A percentile compares a stretch with the other conserved stretches of the same genome.
Evolutionary conservation across 2,329 filamentous ascomycete genomes (phyloP).

Genomic region (Monilinia aucupariae): DNA sequence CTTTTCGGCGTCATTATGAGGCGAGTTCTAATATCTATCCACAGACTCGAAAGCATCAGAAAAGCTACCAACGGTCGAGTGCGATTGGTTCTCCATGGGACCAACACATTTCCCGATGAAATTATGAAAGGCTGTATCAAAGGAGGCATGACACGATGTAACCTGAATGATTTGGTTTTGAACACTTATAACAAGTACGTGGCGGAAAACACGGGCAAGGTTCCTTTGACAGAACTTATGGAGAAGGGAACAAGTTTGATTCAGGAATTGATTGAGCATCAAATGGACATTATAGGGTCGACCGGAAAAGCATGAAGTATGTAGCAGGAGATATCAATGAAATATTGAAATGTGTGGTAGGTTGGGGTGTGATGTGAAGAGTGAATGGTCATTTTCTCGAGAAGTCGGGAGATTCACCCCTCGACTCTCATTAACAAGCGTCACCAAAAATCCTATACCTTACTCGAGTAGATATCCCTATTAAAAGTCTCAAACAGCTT

Average conservation of each 20-base stretch:
- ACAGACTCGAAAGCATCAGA: slow-evolving; percentile 21
- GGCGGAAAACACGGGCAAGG: slow-evolving; percentile 20
- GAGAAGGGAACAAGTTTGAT: slow-evolving; percentile 29
- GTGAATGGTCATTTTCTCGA: background rate
- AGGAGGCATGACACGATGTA: slow-evolving; percentile 40
- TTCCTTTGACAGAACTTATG: slow-evolving; percentile 29
- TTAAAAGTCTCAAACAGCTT: background rate
- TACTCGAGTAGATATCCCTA: background rate
- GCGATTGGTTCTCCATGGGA: slow-evolving; percentile 50
- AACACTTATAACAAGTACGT: slow-evolving; percentile 30
- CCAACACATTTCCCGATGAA: slow-evolving; percentile 47
- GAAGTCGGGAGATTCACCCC: background rate
- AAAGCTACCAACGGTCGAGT: slow-evolving; percentile 38
- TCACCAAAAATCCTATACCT: background rate
- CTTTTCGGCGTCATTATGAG: background rate
- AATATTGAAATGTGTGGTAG: background rate
- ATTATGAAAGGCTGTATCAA: slow-evolving; percentile 47
- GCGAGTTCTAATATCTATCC: background rate
- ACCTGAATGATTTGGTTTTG: slow-evolving; percentile 27
- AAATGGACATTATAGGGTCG: slow-evolving; percentile 31
- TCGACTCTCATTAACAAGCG: background rate
- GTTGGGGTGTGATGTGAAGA: background rate
- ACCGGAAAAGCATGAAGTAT: slow-evolving; percentile 26
- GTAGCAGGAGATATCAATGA: background rate
- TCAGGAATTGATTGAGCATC: slow-evolving; percentile 26